These are phyloP conservation scores for Sclerotinia trifoliorum DNA, from an alignment of 2,329 filamentous ascomycete genomes.

Conservation along the genomic window DNA sequence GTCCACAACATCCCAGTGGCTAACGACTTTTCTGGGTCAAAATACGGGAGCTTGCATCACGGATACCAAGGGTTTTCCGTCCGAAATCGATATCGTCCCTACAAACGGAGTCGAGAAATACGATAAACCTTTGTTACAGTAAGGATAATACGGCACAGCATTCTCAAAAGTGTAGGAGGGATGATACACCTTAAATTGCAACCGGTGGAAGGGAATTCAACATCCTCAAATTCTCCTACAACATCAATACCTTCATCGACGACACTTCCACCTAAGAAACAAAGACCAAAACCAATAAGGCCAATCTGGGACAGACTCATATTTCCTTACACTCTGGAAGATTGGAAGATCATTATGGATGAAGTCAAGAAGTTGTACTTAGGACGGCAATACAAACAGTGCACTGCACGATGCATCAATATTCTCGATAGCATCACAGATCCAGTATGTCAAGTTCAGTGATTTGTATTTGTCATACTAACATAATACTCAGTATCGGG, in stretches of 20 bases:
- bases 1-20: constrained; percentile 5
- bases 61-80: constrained; percentile 13
- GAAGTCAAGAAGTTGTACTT: constrained; percentile 37
- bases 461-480: constrained; percentile 24
- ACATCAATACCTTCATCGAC: constrained; percentile 13
- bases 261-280: constrained; percentile 13
- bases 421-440: constrained; percentile 36
- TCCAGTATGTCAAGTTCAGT: constrained; percentile 29
- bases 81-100: constrained; percentile 15
- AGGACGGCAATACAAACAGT: constrained; percentile 37
- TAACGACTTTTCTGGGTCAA: constrained; percentile 8
- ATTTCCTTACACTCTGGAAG: constrained; percentile 33
- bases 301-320: constrained; percentile 25
- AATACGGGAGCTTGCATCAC: constrained; percentile 21
- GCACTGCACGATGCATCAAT: constrained; percentile 35
- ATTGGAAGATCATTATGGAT: constrained; percentile 37
- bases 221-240: constrained; percentile 8
- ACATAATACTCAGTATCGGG: constrained; percentile 26
- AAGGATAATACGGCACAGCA: not conserved
- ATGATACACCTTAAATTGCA: constrained; percentile 23
- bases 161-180: constrained; percentile 7
- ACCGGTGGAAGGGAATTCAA: constrained; percentile 11
- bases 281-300: constrained; percentile 28
- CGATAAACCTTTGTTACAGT: constrained; percentile 5
- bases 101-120: constrained; percentile 7